Evolutionary conservation across 306 rosid genomes (phyloP).

Genomic region (Potentilla sterilis): DNA sequence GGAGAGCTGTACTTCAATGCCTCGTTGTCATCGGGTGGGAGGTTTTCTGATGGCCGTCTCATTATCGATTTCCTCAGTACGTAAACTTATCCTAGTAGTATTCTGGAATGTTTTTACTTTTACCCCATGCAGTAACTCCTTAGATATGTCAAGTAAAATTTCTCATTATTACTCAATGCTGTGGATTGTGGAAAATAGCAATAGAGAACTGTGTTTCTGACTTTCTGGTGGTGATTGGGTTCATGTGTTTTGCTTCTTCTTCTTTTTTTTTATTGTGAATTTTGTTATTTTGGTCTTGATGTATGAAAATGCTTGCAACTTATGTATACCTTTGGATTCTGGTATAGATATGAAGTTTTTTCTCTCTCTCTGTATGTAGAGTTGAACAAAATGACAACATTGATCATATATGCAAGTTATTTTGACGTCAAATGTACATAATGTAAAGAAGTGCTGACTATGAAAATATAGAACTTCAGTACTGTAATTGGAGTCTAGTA

Average conservation of each 20-base stretch:
- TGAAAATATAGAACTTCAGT: no score
- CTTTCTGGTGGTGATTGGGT: not conserved
- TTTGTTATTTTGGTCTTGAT: not conserved
- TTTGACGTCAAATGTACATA: no score
- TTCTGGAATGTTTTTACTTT: not conserved
- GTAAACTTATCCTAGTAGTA: not conserved
- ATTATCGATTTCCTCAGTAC: slow-evolving; percentile 64
- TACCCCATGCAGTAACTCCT: not conserved
- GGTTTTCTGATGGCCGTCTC: slow-evolving; percentile 72
- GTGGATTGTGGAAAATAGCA: not conserved
- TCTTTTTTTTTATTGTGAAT: not conserved
- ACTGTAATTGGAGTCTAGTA: no score
- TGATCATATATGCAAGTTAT: no score
- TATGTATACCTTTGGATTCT: not conserved
- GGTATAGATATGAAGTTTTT: no score
- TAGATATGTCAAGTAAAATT: not conserved
- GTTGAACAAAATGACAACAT: no score
- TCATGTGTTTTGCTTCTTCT: not conserved
- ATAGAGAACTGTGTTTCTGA: not conserved
- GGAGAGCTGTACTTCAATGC: slow-evolving; percentile 58
- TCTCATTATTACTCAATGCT: not conserved
- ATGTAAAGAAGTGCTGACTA: no score
- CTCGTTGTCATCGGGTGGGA: slow-evolving; percentile 38
- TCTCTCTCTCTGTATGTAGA: no score
- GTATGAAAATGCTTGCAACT: not conserved